Percentiles rank a stretch among this genome's conserved stretches.
Conservation (phyloP, 1,139 yeast species). For the Hansenula lynferdii region DNA sequence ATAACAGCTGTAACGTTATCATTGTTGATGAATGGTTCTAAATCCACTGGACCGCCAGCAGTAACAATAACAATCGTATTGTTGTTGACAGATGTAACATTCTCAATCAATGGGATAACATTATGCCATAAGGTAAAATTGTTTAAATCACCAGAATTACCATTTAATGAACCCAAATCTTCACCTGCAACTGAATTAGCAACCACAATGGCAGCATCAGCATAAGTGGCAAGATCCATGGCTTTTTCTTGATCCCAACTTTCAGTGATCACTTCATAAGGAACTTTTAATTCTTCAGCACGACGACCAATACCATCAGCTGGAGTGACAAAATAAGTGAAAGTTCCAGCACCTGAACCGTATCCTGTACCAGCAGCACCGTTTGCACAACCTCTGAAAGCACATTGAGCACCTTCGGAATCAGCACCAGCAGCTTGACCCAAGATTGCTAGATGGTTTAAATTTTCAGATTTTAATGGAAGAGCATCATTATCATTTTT, state of each 20-base stretch:
- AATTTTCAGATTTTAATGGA: constrained; percentile 33
- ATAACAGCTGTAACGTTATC: constrained; percentile 53
- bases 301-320: constrained; percentile 39
- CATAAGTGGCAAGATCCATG: constrained; percentile 36
- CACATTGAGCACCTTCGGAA: constrained; percentile 39
- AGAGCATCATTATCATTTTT: constrained; percentile 40
- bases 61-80: constrained; percentile 55
- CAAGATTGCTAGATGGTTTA: constrained; percentile 35
- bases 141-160: constrained; percentile 57
- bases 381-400: constrained; percentile 38
- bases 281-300: constrained; percentile 36
- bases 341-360: constrained; percentile 46
- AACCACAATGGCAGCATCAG: constrained; percentile 46
- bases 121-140: constrained; percentile 53
- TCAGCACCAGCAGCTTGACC: constrained; percentile 46
- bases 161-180: constrained; percentile 41
- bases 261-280: constrained; percentile 35
- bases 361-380: constrained; percentile 46
- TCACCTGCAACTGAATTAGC: constrained; percentile 52
- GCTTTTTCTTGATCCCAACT: constrained; percentile 36
- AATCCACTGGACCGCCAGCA: constrained; percentile 50
- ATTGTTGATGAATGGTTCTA: constrained; percentile 53
- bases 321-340: constrained; percentile 48
- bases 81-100: constrained; percentile 39
- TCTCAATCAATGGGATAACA: constrained; percentile 47